These are phyloP conservation scores for Sphagnum fallax DNA, from an alignment of 228 moss, liverwort and hornwort species.

Conservation along the genomic window DNA sequence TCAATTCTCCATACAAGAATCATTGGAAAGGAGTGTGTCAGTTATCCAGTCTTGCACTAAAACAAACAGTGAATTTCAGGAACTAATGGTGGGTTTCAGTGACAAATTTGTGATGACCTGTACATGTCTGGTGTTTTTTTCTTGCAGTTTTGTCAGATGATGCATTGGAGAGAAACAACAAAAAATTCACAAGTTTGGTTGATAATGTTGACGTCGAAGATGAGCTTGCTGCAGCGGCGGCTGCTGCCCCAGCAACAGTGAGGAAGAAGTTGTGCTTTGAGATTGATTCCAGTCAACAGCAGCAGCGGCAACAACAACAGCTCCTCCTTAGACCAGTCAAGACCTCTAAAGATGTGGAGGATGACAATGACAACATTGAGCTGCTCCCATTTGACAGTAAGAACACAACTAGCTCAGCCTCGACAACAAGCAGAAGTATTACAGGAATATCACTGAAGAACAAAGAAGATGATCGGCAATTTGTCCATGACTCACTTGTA, in stretches of 20 bases:
- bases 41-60: neutral
- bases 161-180: too few relatives aligned
- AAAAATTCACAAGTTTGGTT: too few relatives aligned
- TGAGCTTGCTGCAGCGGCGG: too few relatives aligned
- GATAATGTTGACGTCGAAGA: too few relatives aligned
- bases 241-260: too few relatives aligned
- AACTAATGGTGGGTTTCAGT: neutral
- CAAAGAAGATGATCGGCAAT: slow-evolving; percentile 53
- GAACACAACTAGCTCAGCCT: slow-evolving; percentile 2
- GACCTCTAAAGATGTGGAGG: neutral
- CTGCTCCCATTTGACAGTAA: slow-evolving; percentile 23
- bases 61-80: neutral
- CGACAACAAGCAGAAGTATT: neutral
- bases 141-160: neutral
- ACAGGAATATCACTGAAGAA: slow-evolving; percentile 33
- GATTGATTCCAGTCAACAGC: slow-evolving; percentile 2
- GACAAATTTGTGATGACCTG: neutral
- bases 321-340: neutral
- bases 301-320: neutral
- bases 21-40: neutral
- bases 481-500: slow-evolving; percentile 51
- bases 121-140: neutral
- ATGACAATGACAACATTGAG: neutral
- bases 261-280: neutral
- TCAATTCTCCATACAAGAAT: neutral